Percentiles rank a stretch among this genome's conserved stretches.
These are phyloP conservation scores for Spathaspora boniae DNA, from an alignment of 805 yeast species.

Conservation along the genomic window DNA sequence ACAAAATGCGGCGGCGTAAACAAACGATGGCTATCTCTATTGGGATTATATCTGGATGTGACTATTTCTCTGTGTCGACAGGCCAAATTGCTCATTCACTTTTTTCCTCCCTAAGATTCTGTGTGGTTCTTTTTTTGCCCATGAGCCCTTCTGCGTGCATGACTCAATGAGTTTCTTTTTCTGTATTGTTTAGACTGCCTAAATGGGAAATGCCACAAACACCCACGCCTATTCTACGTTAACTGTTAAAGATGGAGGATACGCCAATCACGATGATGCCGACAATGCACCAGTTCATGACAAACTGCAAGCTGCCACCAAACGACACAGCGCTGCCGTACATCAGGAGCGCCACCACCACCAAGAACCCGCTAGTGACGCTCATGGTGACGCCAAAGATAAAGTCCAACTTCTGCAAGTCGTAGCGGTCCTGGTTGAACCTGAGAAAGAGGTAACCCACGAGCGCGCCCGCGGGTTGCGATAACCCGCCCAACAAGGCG, in stretches of 20 bases:
- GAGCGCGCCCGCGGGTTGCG: constrained; percentile 89
- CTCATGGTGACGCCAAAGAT: constrained; percentile 65
- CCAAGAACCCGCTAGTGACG: constrained; percentile 78
- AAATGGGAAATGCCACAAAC: no score
- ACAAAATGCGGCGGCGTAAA: no score
- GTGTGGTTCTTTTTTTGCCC: no score
- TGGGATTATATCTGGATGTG: no score
- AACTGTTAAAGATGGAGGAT: constrained; percentile 12
- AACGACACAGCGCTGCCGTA: constrained; percentile 77
- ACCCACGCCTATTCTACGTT: no score
- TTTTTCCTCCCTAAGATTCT: no score
- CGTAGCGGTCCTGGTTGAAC: constrained; percentile 27
- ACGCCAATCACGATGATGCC: constrained; percentile 58
- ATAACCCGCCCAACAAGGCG: constrained; percentile 70
- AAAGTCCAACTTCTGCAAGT: constrained; percentile 30
- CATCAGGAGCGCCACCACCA: constrained; percentile 83
- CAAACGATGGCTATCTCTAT: no score
- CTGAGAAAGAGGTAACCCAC: constrained; percentile 53
- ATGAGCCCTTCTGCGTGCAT: no score
- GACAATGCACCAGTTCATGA: constrained; percentile 54
- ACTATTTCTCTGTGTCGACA: no score
- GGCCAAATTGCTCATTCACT: no score
- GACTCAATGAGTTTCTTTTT: no score
- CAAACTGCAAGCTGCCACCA: constrained; percentile 65
- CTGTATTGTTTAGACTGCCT: no score